Evolutionary conservation across 202 grass and related monocot genomes (phyloP).

Genomic region (Setaria italica): DNA sequence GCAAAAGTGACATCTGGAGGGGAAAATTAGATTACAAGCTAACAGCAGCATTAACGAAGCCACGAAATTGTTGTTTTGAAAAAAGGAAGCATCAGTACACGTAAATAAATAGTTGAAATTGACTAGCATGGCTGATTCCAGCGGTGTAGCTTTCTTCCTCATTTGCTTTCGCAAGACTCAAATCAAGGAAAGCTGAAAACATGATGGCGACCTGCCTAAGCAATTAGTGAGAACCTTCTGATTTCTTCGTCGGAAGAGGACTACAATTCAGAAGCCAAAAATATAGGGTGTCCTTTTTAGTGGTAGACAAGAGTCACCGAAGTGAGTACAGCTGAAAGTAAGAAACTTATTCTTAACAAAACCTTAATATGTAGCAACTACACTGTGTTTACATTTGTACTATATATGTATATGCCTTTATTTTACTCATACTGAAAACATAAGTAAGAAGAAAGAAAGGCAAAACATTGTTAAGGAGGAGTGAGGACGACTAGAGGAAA

Average conservation of each 20-base stretch:
- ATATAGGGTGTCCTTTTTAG: background rate
- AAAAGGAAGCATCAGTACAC: background rate
- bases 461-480: constrained; percentile 39
- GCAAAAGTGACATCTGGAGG: background rate
- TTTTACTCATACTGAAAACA: constrained; percentile 42
- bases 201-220: constrained; percentile 37
- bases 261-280: background rate
- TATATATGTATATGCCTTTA: constrained; percentile 38
- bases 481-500: constrained; percentile 49
- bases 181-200: constrained; percentile 47
- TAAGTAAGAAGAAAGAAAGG: background rate
- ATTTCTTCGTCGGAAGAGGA: constrained; percentile 22
- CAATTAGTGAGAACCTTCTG: constrained; percentile 48
- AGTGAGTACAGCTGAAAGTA: constrained; percentile 4
- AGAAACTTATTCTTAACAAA: constrained; percentile 45
- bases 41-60: constrained; percentile 45
- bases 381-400: constrained; percentile 41
- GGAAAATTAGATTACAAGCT: constrained; percentile 47
- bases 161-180: constrained; percentile 52
- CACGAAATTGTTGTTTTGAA: constrained; percentile 13
- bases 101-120: constrained; percentile 39
- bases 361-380: constrained; percentile 30
- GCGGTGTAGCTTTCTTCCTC: constrained; percentile 20
- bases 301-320: constrained; percentile 5
- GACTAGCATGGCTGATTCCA: constrained; percentile 37